Evolutionary conservation across 805 yeast species (phyloP).

Genomic region (Priceomyces castillae): DNA sequence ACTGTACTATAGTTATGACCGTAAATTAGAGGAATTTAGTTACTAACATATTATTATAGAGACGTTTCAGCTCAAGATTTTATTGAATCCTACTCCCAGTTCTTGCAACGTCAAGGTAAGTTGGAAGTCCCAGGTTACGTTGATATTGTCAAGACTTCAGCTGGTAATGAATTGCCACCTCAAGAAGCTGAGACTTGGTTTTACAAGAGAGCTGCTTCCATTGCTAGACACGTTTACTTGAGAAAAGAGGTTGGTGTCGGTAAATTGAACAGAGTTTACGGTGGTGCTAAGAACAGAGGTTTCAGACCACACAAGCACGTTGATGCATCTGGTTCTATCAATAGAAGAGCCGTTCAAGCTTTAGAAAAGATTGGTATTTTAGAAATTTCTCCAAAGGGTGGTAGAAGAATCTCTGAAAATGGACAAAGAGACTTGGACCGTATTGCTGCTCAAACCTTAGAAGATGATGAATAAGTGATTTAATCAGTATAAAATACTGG

Average conservation of each 20-base stretch:
- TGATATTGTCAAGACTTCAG: slow-evolving; percentile 98
- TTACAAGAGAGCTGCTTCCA: slow-evolving; percentile 99
- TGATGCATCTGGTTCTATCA: slow-evolving; percentile 98
- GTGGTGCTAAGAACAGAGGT: slow-evolving; percentile 99
- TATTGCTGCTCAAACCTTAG: slow-evolving; percentile 98
- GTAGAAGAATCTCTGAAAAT: slow-evolving; percentile 98
- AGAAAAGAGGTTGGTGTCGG: slow-evolving; percentile 99
- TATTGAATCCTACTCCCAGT: slow-evolving; percentile 98
- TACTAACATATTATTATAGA: slow-evolving; percentile 53
- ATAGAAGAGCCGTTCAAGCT: slow-evolving; percentile 98
- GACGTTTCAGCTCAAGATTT: slow-evolving; percentile 99
- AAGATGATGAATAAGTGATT: slow-evolving; percentile 63
- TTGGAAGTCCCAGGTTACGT: slow-evolving; percentile 99
- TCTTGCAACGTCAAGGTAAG: slow-evolving; percentile 99
- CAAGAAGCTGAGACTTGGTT: slow-evolving; percentile 99
- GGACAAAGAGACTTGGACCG: slow-evolving; percentile 99
- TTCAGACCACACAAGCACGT: slow-evolving; percentile 97
- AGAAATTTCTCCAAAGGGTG: slow-evolving; percentile 96
- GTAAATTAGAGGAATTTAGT: background rate
- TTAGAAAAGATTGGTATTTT: slow-evolving; percentile 97
- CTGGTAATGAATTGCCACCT: slow-evolving; percentile 99
- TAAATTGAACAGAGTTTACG: slow-evolving; percentile 97
- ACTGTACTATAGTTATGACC: no score
- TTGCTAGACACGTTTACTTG: slow-evolving; percentile 99
- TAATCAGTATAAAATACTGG: slow-evolving; percentile 8